Base-by-base conservation (phyloP, 2,329 filamentous ascomycete species). In the Fusarium proliferatum region DNA sequence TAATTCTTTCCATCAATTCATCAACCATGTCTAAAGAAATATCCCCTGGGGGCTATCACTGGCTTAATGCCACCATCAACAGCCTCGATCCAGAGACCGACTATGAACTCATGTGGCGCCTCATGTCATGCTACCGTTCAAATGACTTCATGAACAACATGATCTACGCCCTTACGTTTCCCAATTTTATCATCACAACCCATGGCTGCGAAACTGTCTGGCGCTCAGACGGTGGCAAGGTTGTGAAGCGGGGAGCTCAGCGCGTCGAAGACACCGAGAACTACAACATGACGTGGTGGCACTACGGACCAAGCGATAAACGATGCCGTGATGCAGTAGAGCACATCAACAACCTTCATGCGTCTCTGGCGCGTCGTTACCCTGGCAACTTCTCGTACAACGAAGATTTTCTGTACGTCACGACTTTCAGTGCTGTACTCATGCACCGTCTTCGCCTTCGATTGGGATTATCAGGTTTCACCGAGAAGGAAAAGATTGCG, bases 231-330 rank as follows among this genome's bases (percentile, higher is more conserved):
- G 61, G 61, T 4, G 61, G 61, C 42, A 63, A 63, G 21, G 61
- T 63, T 4, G 17, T 61, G 2, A 63, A 61, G 9, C 34, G 36
- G 4, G 55, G 42, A 6, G n/a, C 61, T 1, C 61, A 63, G 3
- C 55, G 55, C 10, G 61, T 63, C 7, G 61, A 63, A 28, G 61
- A 61, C 0, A 63, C 61, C 4, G 61, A 63, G 6, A 63, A 63
- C 16, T 63, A 23, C 55, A 63, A 63, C 12, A 63, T 63, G 61
- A 63, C 61, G 5, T 63, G 61, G 61, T 63, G 61, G 55, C 55
- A 61, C 5, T 63, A 63, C 1, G 55, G 61, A 0, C 61, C 55
- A 1, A 63, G 55, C 15, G 61, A 61, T 10, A 15, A 36, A 6
- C 15, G 61, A 41, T 63, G 61, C 0, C 15, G 36, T 16, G 55